These are phyloP conservation scores for Aureobasidium sp. DNA, from an alignment of 2,329 filamentous ascomycete species.

Conservation along the genomic window DNA sequence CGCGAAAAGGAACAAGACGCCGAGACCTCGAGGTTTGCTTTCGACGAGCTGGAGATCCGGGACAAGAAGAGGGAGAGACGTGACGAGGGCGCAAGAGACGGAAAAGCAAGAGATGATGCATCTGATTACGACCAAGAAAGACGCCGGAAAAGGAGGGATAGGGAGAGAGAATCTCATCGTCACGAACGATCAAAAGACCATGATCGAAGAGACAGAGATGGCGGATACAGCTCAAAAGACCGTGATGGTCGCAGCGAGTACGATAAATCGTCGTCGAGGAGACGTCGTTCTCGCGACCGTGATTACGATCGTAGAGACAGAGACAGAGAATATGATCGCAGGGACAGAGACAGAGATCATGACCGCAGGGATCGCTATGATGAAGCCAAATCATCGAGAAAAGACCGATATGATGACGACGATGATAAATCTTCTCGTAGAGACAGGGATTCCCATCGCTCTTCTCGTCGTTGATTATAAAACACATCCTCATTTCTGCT, in stretches of 20 bases:
- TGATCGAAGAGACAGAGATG: background rate
- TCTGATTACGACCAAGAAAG: background rate
- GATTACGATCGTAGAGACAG: slow-evolving; percentile 3
- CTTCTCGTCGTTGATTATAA: background rate
- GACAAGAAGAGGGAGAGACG: slow-evolving; percentile 10
- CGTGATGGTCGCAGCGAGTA: background rate
- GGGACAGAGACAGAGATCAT: background rate
- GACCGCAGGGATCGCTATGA: background rate
- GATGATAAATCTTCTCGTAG: background rate
- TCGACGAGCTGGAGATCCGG: background rate
- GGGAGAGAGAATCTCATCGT: slow-evolving; percentile 5
- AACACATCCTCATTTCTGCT: too few species aligned
- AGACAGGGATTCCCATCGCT: background rate
- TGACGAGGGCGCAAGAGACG: background rate
- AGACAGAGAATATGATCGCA: background rate
- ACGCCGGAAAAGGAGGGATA: background rate
- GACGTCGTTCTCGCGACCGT: background rate
- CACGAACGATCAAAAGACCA: slow-evolving; percentile 4
- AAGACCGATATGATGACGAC: background rate
- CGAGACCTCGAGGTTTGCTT: background rate
- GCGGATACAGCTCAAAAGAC: slow-evolving; percentile 1
- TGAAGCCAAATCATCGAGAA: background rate
- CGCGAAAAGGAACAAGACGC: slow-evolving; percentile 14
- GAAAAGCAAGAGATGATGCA: slow-evolving; percentile 5
- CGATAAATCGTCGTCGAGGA: background rate